Conservation (phyloP, 2,329 filamentous ascomycete species). For the Samsoniella hepiali region DNA sequence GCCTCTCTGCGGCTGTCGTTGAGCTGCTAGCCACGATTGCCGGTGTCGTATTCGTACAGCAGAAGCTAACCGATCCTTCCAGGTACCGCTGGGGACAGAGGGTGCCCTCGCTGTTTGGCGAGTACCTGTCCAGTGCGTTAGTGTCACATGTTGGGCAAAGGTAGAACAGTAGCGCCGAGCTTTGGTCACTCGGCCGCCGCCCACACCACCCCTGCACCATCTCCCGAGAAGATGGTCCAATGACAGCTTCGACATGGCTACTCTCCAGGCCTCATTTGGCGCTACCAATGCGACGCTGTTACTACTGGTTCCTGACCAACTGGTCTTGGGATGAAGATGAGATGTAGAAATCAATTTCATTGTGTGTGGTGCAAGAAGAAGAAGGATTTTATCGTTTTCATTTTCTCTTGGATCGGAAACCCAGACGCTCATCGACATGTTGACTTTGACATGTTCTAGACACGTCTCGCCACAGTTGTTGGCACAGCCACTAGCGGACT, state of each 20-base stretch:
- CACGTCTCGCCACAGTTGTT: not conserved
- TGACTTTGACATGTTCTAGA: not conserved
- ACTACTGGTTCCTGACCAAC: not conserved
- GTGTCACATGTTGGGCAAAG: not conserved
- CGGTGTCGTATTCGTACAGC: slow-evolving; percentile 13
- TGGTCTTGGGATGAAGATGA: too few relatives aligned
- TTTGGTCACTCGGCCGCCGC: not conserved
- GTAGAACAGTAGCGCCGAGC: not conserved
- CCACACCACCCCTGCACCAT: slow-evolving; percentile 4
- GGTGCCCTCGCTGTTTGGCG: not conserved
- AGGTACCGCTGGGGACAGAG: not conserved
- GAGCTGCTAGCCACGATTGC: slow-evolving; percentile 2
- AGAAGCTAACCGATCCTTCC: not conserved
- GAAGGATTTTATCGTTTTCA: too few relatives aligned
- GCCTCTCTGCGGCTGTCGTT: not conserved
- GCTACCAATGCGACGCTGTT: not conserved
- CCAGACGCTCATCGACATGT: not conserved
- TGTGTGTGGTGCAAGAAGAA: too few relatives aligned
- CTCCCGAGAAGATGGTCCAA: not conserved
- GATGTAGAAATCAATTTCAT: too few relatives aligned
- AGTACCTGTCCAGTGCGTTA: not conserved
- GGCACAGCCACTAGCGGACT: not conserved
- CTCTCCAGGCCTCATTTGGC: not conserved
- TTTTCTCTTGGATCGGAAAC: too few relatives aligned
- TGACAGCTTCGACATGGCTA: not conserved